Conservation (phyloP, 148 eudicot genomes). For the Agrostemma githago region DNA sequence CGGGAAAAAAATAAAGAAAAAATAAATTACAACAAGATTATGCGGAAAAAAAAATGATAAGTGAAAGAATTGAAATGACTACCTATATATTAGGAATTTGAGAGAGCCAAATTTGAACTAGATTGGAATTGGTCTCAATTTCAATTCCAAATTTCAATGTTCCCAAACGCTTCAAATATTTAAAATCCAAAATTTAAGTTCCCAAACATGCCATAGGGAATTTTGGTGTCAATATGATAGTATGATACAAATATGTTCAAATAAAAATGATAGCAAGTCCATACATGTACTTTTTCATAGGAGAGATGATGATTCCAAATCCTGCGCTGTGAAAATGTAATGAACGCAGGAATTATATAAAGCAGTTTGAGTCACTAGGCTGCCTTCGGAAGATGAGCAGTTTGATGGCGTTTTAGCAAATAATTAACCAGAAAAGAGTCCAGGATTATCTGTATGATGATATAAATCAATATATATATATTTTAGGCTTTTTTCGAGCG, state of each 20-base stretch:
- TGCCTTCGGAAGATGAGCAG: constrained; percentile 29
- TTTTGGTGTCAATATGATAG: neutral
- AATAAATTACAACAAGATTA: too few relatives aligned
- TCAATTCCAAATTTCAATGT: too few relatives aligned
- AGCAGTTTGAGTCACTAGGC: constrained; percentile 20
- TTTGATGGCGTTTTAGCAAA: constrained; percentile 34
- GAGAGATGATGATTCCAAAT: neutral
- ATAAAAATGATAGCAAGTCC: neutral
- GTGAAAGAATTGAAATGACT: too few relatives aligned
- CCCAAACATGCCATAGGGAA: neutral
- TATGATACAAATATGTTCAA: neutral
- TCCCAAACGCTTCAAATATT: too few relatives aligned
- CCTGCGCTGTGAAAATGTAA: neutral
- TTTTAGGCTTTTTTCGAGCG: too few relatives aligned
- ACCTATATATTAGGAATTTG: too few relatives aligned
- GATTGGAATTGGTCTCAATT: too few relatives aligned
- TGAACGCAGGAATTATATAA: neutral
- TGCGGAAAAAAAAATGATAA: too few relatives aligned
- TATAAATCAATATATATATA: too few relatives aligned
- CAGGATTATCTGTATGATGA: constrained; percentile 53
- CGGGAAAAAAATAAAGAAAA: too few relatives aligned
- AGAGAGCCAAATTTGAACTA: too few relatives aligned
- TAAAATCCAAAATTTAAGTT: too few relatives aligned
- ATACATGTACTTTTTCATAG: neutral
- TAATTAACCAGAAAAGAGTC: constrained; percentile 69